These are phyloP conservation scores for Fusarium globosum DNA, from an alignment of 2,329 filamentous ascomycete species.

Conservation along the genomic window DNA sequence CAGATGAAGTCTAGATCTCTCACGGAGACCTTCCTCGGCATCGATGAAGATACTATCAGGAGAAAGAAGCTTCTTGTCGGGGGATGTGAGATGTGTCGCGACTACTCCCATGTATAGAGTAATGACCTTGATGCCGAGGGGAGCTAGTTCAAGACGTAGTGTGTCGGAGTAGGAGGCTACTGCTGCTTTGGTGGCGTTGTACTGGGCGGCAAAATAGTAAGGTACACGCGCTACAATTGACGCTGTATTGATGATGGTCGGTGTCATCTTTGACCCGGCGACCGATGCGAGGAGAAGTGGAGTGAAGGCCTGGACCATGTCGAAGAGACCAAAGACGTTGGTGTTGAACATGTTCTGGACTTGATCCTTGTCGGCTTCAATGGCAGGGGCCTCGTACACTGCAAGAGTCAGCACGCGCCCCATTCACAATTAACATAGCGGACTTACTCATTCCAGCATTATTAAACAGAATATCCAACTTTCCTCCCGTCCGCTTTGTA, in stretches of 20 bases:
- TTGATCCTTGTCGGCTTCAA: not conserved
- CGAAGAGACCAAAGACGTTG: conserved; percentile 4
- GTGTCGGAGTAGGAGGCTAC: conserved; percentile 19
- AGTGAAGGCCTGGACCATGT: conserved; percentile 8
- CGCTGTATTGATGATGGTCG: conserved; percentile 2
- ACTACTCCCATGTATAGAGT: conserved; percentile 21
- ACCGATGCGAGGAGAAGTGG: conserved; percentile 2
- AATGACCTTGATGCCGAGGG: conserved; percentile 9
- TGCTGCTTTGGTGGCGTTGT: conserved; percentile 26
- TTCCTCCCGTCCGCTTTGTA: not conserved
- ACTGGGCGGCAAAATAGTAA: not conserved
- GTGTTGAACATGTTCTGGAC: not conserved
- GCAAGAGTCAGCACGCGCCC: no score
- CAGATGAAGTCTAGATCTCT: not conserved
- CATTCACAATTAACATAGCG: no score
- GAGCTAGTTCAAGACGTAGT: not conserved
- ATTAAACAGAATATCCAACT: conserved; percentile 12
- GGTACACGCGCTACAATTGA: not conserved
- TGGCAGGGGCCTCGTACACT: conserved; percentile 23
- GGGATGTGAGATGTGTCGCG: not conserved
- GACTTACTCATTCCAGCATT: conserved; percentile 21
- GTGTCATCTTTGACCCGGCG: not conserved
- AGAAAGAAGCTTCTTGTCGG: not conserved
- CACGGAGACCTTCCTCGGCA: not conserved
- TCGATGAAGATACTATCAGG: not conserved